These are phyloP conservation scores for Aspergillus intermedius DNA, from an alignment of 2,329 filamentous ascomycete species.

Conservation along the genomic window DNA sequence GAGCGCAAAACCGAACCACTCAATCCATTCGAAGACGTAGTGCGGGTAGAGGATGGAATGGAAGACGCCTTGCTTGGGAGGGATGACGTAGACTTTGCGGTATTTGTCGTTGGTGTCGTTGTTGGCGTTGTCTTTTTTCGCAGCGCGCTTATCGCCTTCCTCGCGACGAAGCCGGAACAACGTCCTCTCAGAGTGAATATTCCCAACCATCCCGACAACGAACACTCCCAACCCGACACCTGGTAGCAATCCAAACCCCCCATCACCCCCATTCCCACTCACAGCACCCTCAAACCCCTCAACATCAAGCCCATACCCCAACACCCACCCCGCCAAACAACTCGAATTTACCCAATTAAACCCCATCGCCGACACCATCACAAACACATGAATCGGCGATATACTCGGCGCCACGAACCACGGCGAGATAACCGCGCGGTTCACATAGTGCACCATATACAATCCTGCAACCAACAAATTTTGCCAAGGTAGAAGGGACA, in stretches of 20 bases:
- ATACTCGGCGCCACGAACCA: conserved; percentile 78
- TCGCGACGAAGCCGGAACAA: conserved; percentile 76
- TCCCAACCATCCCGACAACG: conserved; percentile 66
- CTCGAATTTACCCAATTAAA: conserved; percentile 81
- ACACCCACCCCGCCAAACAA: conserved; percentile 72
- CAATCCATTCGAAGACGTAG: conserved; percentile 93
- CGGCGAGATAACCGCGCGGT: conserved; percentile 79
- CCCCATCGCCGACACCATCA: conserved; percentile 57
- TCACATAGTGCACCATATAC: conserved; percentile 76
- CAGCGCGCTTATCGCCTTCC: conserved; percentile 46
- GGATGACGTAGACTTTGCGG: conserved; percentile 81
- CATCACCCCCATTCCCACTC: neutral
- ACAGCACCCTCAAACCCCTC: conserved; percentile 13
- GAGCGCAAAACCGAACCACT: conserved; percentile 87
- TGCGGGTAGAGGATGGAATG: conserved; percentile 79
- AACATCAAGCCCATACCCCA: conserved; percentile 60
- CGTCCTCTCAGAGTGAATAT: conserved; percentile 85
- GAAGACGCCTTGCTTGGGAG: conserved; percentile 73
- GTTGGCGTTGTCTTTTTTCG: conserved; percentile 46
- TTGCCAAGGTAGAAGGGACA: conserved; percentile 24
- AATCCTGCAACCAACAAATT: conserved; percentile 33
- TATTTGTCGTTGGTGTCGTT: conserved; percentile 44
- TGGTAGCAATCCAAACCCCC: conserved; percentile 33
- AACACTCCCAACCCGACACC: conserved; percentile 67
- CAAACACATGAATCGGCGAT: conserved; percentile 71